Evolutionary conservation across 352 stramenopile species (phyloP).

Genomic region (Aphanomyces astaci): DNA sequence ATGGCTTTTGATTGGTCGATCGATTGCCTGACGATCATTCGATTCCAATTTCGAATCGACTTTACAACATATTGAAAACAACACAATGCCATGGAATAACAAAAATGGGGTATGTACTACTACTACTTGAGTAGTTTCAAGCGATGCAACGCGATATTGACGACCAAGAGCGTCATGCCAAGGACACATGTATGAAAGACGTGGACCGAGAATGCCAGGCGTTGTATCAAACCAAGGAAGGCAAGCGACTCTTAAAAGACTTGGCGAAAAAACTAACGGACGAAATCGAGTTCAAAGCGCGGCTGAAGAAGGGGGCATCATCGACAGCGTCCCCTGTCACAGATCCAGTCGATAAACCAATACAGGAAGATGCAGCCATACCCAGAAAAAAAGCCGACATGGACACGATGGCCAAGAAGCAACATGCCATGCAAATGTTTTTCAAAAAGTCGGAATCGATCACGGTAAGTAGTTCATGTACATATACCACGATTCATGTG

Average conservation of each 20-base stretch:
- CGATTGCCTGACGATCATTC: not conserved
- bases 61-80: no score
- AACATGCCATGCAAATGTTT: conserved; percentile 65
- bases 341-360: not conserved
- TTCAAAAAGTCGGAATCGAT: conserved; percentile 37
- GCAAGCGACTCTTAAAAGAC: conserved; percentile 48
- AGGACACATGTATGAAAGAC: conserved; percentile 62
- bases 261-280: conserved; percentile 66
- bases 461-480: no score
- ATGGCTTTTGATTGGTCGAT: no score
- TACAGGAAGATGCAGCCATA: conserved; percentile 46
- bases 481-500: no score
- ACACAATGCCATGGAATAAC: no score
- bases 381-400: conserved; percentile 60
- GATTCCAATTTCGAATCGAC: no score
- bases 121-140: not conserved
- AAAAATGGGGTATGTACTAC: no score
- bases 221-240: conserved; percentile 68
- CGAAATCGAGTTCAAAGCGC: conserved; percentile 73
- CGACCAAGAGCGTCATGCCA: conserved; percentile 64
- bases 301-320: conserved; percentile 35
- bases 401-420: conserved; percentile 72
- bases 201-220: conserved; percentile 52
- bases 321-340: no score
- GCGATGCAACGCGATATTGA: conserved; percentile 31